A percentile compares a stretch with the other conserved stretches of the same genome.
Conservation (phyloP, 768 basidiomycete genomes). For the Boletus bicolor region DNA sequence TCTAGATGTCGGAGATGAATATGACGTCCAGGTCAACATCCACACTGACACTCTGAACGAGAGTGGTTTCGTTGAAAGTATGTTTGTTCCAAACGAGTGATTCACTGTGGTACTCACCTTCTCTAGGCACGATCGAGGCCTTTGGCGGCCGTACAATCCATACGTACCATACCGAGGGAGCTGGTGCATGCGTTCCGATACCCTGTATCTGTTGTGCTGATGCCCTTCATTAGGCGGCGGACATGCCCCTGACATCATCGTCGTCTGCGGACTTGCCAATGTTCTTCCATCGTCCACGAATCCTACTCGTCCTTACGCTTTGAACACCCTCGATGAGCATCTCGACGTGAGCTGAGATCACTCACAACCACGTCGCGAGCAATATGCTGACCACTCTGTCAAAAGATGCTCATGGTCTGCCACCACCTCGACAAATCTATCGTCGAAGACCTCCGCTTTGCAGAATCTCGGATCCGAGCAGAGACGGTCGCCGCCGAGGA, state of each 20-base stretch:
- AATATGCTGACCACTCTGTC: conserved; percentile 1
- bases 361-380: not conserved
- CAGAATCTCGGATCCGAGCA: conserved; percentile 93
- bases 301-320: conserved; percentile 88
- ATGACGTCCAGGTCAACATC: conserved; percentile 93
- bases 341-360: conserved; percentile 70
- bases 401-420: conserved; percentile 99
- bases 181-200: conserved; percentile 46
- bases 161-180: conserved; percentile 96
- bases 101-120: conserved; percentile 4
- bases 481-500: conserved; percentile 99
- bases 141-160: conserved; percentile 92
- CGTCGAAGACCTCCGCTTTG: conserved; percentile 91
- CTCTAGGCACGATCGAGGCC: conserved; percentile 77
- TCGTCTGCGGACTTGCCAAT: conserved; percentile 86
- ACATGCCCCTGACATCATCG: conserved; percentile 97
- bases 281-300: conserved; percentile 97
- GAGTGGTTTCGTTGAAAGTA: conserved; percentile 94
- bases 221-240: conserved; percentile 61
- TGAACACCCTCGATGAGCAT: conserved; percentile 95
- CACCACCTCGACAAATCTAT: conserved; percentile 93
- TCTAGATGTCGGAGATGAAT: conserved; percentile 80
- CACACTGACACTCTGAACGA: conserved; percentile 98
- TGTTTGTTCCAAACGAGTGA: conserved; percentile 21
- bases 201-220: not conserved